Conservation (phyloP, 176 grass and related monocot species). For the Eragrostis curvula region DNA sequence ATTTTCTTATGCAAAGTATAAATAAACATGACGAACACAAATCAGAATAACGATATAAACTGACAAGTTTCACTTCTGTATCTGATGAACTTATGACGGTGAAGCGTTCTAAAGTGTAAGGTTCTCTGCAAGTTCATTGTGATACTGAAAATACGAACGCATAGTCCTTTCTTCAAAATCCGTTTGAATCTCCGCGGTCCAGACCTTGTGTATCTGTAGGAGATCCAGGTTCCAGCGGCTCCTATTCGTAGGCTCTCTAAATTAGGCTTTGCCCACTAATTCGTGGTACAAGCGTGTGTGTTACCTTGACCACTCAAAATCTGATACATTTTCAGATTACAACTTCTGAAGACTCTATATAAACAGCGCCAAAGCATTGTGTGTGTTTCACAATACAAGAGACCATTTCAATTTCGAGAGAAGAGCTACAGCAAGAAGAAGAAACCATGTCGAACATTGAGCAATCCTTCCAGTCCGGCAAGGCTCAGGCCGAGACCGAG, state of each 20-base stretch:
- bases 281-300: neutral
- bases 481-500: conserved; percentile 34
- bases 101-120: no score
- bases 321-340: neutral
- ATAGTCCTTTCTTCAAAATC: no score
- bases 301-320: neutral
- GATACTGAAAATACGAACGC: no score
- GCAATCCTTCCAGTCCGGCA: conserved; percentile 46
- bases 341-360: conserved; percentile 4
- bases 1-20: no score
- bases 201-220: no score
- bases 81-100: no score
- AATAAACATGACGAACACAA: no score
- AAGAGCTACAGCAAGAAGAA: neutral
- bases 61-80: no score
- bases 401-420: neutral
- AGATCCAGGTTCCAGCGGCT: no score
- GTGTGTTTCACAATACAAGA: neutral
- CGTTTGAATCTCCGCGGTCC: no score
- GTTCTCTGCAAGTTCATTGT: no score
- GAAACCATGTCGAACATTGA: conserved; percentile 35
- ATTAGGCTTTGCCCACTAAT: neutral
- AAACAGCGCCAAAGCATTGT: neutral
- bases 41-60: no score
- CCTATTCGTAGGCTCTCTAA: neutral